phyloP scores from a whole-genome alignment of 306 rosid genomes.

The Glycyrrhiza uralensis region DNA sequence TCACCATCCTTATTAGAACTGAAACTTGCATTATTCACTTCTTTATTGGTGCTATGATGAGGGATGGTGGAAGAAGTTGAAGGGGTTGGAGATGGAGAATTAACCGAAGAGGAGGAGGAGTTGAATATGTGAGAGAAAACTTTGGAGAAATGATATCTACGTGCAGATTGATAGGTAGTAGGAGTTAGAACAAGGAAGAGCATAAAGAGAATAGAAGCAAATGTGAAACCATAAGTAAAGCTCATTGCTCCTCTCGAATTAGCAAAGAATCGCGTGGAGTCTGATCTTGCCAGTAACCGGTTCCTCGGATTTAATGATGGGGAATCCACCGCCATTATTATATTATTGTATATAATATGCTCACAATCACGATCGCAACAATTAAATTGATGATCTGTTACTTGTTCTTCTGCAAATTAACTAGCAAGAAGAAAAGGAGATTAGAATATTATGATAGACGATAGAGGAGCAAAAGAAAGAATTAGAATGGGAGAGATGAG shows the following conservation, averaged over 20 bases:
- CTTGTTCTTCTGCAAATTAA: too few relatives aligned
- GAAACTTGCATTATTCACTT: neutral
- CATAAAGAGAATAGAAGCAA: constrained; percentile 45
- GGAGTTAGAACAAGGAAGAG: constrained; percentile 5
- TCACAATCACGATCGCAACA: neutral
- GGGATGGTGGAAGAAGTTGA: neutral
- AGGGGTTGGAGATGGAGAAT: constrained; percentile 17
- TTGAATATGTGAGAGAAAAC: constrained; percentile 40
- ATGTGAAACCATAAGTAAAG: constrained; percentile 56
- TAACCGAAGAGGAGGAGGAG: constrained; percentile 29
- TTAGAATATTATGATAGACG: too few relatives aligned
- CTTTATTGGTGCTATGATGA: neutral
- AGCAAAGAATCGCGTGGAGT: constrained; percentile 42
- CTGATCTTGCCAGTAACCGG: constrained; percentile 33
- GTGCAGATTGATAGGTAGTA: constrained; percentile 26
- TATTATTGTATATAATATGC: neutral
- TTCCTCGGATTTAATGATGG: neutral
- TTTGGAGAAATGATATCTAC: constrained; percentile 34
- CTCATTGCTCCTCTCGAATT: constrained; percentile 42
- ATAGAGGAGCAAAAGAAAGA: neutral
- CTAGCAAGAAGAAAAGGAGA: neutral
- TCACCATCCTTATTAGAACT: neutral
- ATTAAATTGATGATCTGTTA: neutral
- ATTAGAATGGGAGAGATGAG: neutral
- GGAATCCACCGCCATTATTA: constrained; percentile 6